phyloP scores from a whole-genome alignment of 2,329 filamentous ascomycete genomes.

The Epichloe gansuensis region DNA sequence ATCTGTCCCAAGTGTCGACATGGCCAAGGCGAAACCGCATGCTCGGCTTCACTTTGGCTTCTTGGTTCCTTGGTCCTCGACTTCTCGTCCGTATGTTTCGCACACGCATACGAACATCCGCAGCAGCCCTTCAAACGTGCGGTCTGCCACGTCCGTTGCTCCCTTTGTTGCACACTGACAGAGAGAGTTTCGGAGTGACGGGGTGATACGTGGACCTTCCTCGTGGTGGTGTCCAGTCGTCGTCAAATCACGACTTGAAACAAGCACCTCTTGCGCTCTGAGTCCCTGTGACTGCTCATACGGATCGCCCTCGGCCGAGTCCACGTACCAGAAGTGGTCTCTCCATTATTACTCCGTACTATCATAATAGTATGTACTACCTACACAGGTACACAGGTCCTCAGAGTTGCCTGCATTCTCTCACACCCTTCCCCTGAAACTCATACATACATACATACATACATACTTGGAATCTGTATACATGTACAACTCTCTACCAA shows the following conservation, averaged over 20 bases:
- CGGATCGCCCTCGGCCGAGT: neutral
- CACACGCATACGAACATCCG: neutral
- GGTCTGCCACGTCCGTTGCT: neutral
- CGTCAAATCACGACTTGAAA: neutral
- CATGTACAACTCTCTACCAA: constrained; percentile 3
- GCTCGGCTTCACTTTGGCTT: too few species aligned
- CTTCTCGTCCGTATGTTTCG: neutral
- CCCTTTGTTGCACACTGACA: neutral
- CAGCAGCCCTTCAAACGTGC: neutral
- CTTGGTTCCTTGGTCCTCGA: too few species aligned
- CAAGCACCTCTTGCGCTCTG: neutral
- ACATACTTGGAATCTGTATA: too few species aligned
- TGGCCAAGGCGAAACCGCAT: too few species aligned
- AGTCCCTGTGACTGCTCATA: too few species aligned
- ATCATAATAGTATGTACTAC: too few species aligned
- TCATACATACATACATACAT: too few species aligned
- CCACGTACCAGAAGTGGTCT: neutral
- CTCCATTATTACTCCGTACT: neutral
- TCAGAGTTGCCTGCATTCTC: neutral
- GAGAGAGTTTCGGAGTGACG: neutral
- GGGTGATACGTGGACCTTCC: neutral
- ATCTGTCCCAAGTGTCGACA: too few species aligned
- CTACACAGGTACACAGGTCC: neutral
- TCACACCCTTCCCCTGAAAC: neutral
- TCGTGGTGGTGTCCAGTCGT: neutral